A percentile compares a stretch with the other conserved stretches of the same genome.
These are phyloP conservation scores for Colletotrichum sp. DNA, from an alignment of 2,329 filamentous ascomycete species.

Conservation along the genomic window DNA sequence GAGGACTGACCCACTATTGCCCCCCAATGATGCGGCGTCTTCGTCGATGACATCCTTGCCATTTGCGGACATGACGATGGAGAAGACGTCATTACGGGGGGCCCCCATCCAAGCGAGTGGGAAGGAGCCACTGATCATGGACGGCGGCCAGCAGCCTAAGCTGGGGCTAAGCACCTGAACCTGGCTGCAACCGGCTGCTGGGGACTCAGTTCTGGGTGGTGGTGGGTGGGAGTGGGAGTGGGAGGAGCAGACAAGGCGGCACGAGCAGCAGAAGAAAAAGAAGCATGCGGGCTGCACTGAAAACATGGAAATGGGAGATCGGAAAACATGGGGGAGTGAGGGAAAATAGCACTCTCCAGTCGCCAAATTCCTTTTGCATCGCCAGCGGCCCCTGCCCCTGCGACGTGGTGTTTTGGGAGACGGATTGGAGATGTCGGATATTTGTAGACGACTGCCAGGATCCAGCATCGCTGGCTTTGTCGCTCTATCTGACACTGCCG, in stretches of 20 bases:
- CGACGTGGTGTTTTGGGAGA: not conserved
- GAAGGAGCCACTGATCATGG: not conserved
- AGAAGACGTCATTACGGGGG: conserved; percentile 14
- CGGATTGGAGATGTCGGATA: not conserved
- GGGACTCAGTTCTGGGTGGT: not conserved
- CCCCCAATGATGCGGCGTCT: not conserved
- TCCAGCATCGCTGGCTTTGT: not conserved
- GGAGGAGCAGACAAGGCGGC: not conserved
- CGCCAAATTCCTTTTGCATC: not conserved
- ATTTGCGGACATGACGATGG: conserved; percentile 11
- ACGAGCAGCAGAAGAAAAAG: not conserved
- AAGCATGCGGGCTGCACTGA: not conserved
- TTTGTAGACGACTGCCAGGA: not conserved
- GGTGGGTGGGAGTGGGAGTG: not conserved
- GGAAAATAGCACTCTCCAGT: not conserved
- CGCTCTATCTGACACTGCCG: not conserved
- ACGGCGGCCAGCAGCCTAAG: not conserved
- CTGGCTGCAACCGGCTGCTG: not conserved
- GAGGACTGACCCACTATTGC: not conserved
- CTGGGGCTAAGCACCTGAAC: not conserved
- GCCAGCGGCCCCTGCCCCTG: not conserved
- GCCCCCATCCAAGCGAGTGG: conserved; percentile 15
- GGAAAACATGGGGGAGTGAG: not conserved
- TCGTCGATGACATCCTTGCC: not conserved
- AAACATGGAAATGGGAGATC: not conserved